phyloP scores from a whole-genome alignment of 1,139 yeast genomes.

The Hansenula sp. region DNA sequence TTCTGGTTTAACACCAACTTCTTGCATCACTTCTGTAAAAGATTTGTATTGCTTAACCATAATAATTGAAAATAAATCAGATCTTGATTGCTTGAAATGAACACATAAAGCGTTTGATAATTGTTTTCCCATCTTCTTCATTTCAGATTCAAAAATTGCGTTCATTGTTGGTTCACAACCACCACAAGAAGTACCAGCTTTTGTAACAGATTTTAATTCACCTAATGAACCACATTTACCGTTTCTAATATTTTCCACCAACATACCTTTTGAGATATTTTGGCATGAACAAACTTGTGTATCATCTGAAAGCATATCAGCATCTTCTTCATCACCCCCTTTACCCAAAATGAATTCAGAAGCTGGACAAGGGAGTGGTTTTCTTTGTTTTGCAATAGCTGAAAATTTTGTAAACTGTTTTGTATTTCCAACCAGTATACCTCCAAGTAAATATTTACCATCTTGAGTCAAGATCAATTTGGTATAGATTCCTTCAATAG shows the following conservation, averaged over 20 bases:
- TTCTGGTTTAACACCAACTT: constrained; percentile 22
- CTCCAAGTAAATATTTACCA: constrained; percentile 29
- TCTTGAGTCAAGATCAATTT: constrained; percentile 28
- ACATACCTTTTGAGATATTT: constrained; percentile 26
- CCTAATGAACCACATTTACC: constrained; percentile 27
- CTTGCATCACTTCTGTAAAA: constrained; percentile 25
- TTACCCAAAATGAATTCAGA: constrained; percentile 27
- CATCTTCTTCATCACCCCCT: constrained; percentile 23
- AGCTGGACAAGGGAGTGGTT: constrained; percentile 26
- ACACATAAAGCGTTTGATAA: constrained; percentile 27
- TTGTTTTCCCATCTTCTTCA: constrained; percentile 28
- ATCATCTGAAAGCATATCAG: constrained; percentile 26
- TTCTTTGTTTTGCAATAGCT: constrained; percentile 23
- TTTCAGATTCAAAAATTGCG: constrained; percentile 28
- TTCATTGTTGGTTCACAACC: constrained; percentile 32
- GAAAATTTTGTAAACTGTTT: constrained; percentile 26
- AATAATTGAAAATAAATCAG: constrained; percentile 28
- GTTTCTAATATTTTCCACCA: constrained; percentile 23
- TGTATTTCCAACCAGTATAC: constrained; percentile 30
- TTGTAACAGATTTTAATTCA: constrained; percentile 28
- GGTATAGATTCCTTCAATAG: constrained; percentile 28
- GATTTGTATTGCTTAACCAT: constrained; percentile 27
- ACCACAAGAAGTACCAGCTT: constrained; percentile 33
- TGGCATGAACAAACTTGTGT: constrained; percentile 32
- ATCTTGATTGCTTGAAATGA: constrained; percentile 29